Percentiles rank a stretch among this genome's conserved stretches.
Conservation (phyloP, 2,329 filamentous ascomycete genomes). For the Aaosphaeria pasadenensis region DNA sequence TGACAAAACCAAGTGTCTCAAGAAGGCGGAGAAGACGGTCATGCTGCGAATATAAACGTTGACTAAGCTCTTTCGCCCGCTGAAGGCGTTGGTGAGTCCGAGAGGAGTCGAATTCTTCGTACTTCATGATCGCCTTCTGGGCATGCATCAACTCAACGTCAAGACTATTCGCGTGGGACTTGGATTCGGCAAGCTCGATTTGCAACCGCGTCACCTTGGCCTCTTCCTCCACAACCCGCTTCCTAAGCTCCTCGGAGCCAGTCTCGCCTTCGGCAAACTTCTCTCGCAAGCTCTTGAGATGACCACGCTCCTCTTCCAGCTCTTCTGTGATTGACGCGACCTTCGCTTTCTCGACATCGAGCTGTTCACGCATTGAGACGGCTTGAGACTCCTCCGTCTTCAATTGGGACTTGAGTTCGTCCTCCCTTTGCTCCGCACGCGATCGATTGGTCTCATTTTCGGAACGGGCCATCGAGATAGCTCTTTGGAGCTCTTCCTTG, state of each 20-base stretch:
- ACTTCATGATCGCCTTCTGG: conserved; percentile 61
- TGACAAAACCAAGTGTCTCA: conserved; percentile 80
- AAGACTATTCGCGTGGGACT: conserved; percentile 70
- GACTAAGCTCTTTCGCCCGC: conserved; percentile 78
- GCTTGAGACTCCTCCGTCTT: conserved; percentile 38
- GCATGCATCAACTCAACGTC: conserved; percentile 72
- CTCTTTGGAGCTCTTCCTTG: conserved; percentile 44
- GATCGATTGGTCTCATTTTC: conserved; percentile 44
- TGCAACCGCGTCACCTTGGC: conserved; percentile 64
- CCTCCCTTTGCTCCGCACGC: conserved; percentile 40
- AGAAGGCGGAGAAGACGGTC: conserved; percentile 79
- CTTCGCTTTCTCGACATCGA: conserved; percentile 48
- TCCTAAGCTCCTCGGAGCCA: conserved; percentile 74
- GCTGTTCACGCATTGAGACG: conserved; percentile 38
- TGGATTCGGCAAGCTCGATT: conserved; percentile 69
- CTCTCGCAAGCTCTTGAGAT: conserved; percentile 65
- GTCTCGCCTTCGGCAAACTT: conserved; percentile 81
- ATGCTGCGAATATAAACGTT: conserved; percentile 78
- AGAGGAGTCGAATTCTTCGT: conserved; percentile 44
- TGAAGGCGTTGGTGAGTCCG: conserved; percentile 68
- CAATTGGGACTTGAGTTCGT: conserved; percentile 33
- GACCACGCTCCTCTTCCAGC: conserved; percentile 64
- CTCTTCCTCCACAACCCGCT: conserved; percentile 74
- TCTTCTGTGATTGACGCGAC: conserved; percentile 48
- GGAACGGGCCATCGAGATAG: conserved; percentile 45